Evolutionary conservation across 257 asterid genomes (phyloP).

Genomic region (Solanum bulbocastanum): DNA sequence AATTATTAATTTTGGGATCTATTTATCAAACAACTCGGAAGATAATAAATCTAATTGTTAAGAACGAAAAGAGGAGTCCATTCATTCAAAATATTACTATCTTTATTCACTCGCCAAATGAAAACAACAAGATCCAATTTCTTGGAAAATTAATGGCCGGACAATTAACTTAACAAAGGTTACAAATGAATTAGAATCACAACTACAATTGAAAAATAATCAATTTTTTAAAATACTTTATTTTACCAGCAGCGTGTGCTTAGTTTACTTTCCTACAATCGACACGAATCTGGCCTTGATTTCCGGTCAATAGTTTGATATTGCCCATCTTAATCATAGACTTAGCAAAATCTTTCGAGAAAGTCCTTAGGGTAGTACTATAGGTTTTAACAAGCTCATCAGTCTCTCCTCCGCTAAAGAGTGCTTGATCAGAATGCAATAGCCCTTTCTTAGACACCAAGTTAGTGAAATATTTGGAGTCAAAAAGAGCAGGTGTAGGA

Average conservation of each 20-base stretch:
- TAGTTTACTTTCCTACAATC: too few relatives aligned
- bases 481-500: too few relatives aligned
- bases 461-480: not conserved
- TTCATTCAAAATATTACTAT: not conserved
- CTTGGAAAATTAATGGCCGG: not conserved
- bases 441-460: not conserved
- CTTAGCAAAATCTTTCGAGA: not conserved
- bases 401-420: not conserved
- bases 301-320: too few relatives aligned
- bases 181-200: not conserved
- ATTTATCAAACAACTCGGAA: too few relatives aligned
- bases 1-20: too few relatives aligned
- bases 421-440: not conserved
- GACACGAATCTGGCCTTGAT: too few relatives aligned
- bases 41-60: too few relatives aligned
- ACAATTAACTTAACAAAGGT: not conserved
- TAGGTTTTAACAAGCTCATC: too few relatives aligned
- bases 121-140: not conserved
- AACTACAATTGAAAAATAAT: not conserved
- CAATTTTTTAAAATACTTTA: too few relatives aligned
- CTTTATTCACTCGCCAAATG: not conserved
- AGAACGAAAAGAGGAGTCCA: not conserved
- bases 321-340: too few relatives aligned
- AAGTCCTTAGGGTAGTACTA: not conserved
- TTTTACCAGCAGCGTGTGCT: too few relatives aligned